Conservation (phyloP, 1,139 yeast genomes). For the Lodderomyces metapsilosis region DNA sequence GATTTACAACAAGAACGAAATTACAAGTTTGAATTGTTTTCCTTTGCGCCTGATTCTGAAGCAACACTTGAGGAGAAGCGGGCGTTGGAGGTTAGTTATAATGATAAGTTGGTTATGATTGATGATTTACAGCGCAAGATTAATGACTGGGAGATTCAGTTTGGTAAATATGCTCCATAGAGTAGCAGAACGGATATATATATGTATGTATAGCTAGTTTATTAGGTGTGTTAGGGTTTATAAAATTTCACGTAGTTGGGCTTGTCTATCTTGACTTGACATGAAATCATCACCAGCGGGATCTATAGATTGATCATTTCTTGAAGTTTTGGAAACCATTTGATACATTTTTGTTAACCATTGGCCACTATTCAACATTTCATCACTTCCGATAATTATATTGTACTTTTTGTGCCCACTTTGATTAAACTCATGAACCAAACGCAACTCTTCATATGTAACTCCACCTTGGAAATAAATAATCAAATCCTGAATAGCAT, state of each 20-base stretch:
- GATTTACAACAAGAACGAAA: slow-evolving; percentile 74
- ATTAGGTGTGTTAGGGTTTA: slow-evolving; percentile 8
- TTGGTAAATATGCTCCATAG: slow-evolving; percentile 53
- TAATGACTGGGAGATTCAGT: slow-evolving; percentile 74
- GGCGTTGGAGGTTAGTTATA: slow-evolving; percentile 44
- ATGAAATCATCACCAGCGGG: background rate
- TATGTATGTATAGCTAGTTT: background rate
- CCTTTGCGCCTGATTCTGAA: slow-evolving; percentile 22
- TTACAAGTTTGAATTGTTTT: slow-evolving; percentile 49
- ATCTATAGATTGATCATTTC: slow-evolving; percentile 4
- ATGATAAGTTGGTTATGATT: slow-evolving; percentile 62
- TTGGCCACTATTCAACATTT: slow-evolving; percentile 54
- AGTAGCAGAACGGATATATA: background rate
- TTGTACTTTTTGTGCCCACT: slow-evolving; percentile 45
- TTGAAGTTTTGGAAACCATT: slow-evolving; percentile 19
- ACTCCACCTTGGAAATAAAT: slow-evolving; percentile 87
- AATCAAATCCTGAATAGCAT: slow-evolving; percentile 67
- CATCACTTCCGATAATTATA: slow-evolving; percentile 74
- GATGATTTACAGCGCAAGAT: slow-evolving; percentile 69
- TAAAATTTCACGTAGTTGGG: slow-evolving; percentile 27
- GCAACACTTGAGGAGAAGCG: slow-evolving; percentile 25
- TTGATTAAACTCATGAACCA: slow-evolving; percentile 68
- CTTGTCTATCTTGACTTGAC: slow-evolving; percentile 14
- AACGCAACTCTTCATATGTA: slow-evolving; percentile 87
- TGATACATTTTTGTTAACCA: slow-evolving; percentile 16